Conservation (phyloP, 129 eudicot genomes). For the Calendula officinalis region DNA sequence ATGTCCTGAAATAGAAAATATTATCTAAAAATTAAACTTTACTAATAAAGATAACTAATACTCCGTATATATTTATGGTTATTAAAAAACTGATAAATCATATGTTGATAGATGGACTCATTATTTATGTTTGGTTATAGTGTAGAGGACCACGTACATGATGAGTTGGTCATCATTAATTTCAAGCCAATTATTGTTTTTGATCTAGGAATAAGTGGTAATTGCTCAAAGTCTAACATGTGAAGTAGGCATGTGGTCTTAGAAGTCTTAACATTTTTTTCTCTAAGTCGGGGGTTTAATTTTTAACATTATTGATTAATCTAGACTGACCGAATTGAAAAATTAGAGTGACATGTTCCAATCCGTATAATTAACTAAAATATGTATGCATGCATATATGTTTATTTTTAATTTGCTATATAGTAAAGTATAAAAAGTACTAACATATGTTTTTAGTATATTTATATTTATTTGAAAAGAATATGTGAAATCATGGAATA, state of each 20-base stretch:
- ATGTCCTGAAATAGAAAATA: too few species aligned
- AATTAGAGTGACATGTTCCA: too few species aligned
- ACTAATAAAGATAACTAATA: too few species aligned
- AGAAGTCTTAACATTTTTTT: too few species aligned
- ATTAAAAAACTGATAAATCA: too few species aligned
- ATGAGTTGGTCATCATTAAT: slow-evolving; percentile 17
- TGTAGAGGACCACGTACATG: slow-evolving; percentile 12
- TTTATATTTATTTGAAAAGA: not conserved
- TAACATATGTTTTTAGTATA: not conserved
- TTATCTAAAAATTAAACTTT: too few species aligned
- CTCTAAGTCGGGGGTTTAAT: too few species aligned
- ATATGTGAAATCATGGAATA: not conserved
- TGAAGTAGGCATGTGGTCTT: slow-evolving; percentile 9
- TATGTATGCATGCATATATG: too few species aligned
- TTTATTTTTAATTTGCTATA: not conserved
- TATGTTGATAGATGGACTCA: not conserved
- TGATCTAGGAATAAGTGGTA: not conserved
- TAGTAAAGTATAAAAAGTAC: not conserved
- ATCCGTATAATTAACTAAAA: too few species aligned
- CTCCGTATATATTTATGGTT: too few species aligned
- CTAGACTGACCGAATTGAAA: too few species aligned
- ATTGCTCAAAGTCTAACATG: slow-evolving; percentile 13
- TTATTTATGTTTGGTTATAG: not conserved
- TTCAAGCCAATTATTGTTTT: slow-evolving; percentile 17
- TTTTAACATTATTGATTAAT: too few species aligned